Evolutionary conservation across 2,329 filamentous ascomycete genomes (phyloP).

Genomic region (Karstenula rhodostoma): DNA sequence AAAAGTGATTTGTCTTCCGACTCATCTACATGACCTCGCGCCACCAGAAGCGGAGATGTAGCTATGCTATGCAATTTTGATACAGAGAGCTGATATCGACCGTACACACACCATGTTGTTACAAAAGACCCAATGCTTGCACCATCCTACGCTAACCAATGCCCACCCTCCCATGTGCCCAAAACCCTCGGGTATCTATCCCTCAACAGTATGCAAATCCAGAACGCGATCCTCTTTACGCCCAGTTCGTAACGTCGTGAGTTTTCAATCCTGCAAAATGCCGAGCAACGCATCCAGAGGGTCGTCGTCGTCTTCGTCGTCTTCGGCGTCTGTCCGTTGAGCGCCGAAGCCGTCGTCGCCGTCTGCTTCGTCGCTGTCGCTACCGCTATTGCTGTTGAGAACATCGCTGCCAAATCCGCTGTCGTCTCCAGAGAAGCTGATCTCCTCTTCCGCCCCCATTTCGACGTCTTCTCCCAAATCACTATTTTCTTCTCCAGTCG

Average conservation of each 20-base stretch:
- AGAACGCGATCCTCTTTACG: not conserved
- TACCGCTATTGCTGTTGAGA: constrained; percentile 21
- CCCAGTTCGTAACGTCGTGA: not conserved
- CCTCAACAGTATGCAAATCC: not conserved
- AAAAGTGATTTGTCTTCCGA: not conserved
- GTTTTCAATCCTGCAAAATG: not conserved
- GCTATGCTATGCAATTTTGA: constrained; percentile 1
- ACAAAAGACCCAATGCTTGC: not conserved
- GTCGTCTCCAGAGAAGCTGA: constrained; percentile 46
- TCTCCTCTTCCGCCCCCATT: constrained; percentile 43
- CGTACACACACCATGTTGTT: constrained; percentile 1
- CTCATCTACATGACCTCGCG: not conserved
- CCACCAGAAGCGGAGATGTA: constrained; percentile 9
- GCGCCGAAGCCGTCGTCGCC: constrained; percentile 7
- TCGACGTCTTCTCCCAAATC: constrained; percentile 21
- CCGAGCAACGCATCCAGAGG: constrained; percentile 13
- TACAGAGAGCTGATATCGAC: not conserved
- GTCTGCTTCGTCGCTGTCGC: constrained; percentile 28
- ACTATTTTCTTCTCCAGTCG: constrained; percentile 36
- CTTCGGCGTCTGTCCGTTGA: constrained; percentile 4
- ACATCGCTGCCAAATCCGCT: constrained; percentile 39
- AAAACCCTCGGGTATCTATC: not conserved
- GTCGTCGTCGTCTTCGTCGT: constrained; percentile 11
- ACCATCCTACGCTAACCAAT: not conserved
- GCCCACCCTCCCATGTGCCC: not conserved